Evolutionary conservation across 257 asterid species (phyloP).

Genomic region (Mitragyna speciosa): DNA sequence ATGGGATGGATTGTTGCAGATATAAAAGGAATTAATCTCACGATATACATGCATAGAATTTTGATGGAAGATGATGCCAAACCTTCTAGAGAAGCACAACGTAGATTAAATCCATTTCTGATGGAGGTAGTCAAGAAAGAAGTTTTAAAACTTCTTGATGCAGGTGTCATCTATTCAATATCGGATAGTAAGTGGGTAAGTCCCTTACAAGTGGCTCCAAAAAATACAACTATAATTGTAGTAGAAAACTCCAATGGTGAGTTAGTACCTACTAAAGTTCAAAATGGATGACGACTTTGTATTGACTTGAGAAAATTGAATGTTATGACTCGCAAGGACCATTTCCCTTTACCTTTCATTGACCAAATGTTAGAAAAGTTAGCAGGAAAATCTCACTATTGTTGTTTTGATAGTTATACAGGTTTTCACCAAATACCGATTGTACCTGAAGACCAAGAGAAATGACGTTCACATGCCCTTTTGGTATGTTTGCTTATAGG

Average conservation of each 20-base stretch:
- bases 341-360: background rate
- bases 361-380: background rate
- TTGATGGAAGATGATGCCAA: background rate
- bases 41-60: background rate
- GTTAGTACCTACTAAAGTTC: too few species aligned
- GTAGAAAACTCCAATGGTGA: too few species aligned
- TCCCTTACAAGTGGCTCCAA: background rate
- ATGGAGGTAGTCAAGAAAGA: background rate
- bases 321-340: background rate
- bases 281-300: too few species aligned
- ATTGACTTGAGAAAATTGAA: too few species aligned
- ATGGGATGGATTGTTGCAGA: background rate
- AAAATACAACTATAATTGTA: too few species aligned
- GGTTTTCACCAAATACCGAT: background rate
- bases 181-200: background rate
- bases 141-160: background rate
- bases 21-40: background rate
- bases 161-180: background rate
- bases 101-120: background rate
- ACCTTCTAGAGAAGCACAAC: background rate
- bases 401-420: background rate
- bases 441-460: too few species aligned
- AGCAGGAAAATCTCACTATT: background rate
- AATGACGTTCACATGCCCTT: background rate
- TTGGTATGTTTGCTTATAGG: background rate